Base-by-base conservation (phyloP, 371 early-diverging fungal genomes). In the Mycotypha africana region DNA sequence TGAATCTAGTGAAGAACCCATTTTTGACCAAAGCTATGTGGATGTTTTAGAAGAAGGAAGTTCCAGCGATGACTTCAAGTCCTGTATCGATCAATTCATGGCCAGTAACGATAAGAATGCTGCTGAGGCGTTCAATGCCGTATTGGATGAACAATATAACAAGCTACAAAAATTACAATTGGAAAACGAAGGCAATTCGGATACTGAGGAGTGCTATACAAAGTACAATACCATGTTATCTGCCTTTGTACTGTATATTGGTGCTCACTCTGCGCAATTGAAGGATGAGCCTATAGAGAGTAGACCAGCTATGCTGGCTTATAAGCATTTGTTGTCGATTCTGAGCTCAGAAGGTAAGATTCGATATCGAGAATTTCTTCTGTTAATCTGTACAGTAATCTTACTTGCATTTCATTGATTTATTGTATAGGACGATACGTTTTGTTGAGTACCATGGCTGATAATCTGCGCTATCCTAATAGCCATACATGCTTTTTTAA, bases 381-480 rank as follows among this genome's bases (percentile, higher is more conserved):
- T n/a, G n/a, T n/a, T n/a, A n/a, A n/a, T n/a, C n/a, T n/a, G n/a
- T n/a, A n/a, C n/a, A n/a, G n/a, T n/a, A n/a, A n/a, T n/a, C n/a
- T n/a, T n/a, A n/a, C n/a, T n/a, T n/a, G n/a, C n/a, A n/a, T n/a
- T n/a, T n/a, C n/a, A n/a, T n/a, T n/a, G n/a, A n/a, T n/a, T n/a
- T n/a, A n/a, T n/a, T n/a, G n/a, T n/a, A 24, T 34, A 81, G 93
- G 93, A 9, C 88, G 94, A 7, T 94, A 94, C 53, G 64, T 86
- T 38, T 68, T 97, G 37, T 61, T 97, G 44, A 87, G 81, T 51
- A 88, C 91, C 12, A 88, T 98, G 40, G 91, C 92, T 37, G 95
- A 96, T 72, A 95, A 96, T 60, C 72, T 98, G 58, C 86, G 98
- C 50, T 96, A 91, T 69, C 97, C 98, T 15, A 96, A 95, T 67